Percentiles rank a stretch among this genome's conserved stretches.
These are phyloP conservation scores for Artemisia argyi DNA, from an alignment of 129 eudicot species.

Conservation along the genomic window DNA sequence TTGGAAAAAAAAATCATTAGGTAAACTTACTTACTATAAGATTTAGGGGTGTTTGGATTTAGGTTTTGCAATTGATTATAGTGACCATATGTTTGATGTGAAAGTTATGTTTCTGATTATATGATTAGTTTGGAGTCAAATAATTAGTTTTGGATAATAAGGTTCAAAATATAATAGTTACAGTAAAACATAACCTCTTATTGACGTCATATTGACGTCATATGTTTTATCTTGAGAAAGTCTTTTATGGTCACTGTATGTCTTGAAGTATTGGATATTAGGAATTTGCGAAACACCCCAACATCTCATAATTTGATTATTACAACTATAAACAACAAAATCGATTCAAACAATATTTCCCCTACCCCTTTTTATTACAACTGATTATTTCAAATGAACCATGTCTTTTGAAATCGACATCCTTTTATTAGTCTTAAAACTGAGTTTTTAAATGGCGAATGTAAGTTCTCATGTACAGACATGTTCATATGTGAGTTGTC, in stretches of 20 bases:
- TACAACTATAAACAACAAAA: background rate
- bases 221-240: no score
- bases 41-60: background rate
- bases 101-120: slow-evolving; percentile 4
- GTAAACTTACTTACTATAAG: slow-evolving; percentile 33
- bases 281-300: no score
- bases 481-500: background rate
- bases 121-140: background rate
- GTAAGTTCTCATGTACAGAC: background rate
- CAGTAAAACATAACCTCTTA: no score
- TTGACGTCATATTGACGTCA: no score
- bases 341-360: no score
- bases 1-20: slow-evolving; percentile 40
- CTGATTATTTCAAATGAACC: no score
- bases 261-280: no score
- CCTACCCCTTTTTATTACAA: no score
- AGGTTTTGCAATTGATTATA: no score
- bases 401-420: background rate
- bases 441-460: background rate
- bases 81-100: slow-evolving; percentile 6
- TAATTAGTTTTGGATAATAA: background rate
- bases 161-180: background rate
- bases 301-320: background rate
- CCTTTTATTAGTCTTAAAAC: background rate
- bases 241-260: no score